These are phyloP conservation scores for Colletotrichum sp. DNA, from an alignment of 2,329 filamentous ascomycete genomes.

Conservation along the genomic window DNA sequence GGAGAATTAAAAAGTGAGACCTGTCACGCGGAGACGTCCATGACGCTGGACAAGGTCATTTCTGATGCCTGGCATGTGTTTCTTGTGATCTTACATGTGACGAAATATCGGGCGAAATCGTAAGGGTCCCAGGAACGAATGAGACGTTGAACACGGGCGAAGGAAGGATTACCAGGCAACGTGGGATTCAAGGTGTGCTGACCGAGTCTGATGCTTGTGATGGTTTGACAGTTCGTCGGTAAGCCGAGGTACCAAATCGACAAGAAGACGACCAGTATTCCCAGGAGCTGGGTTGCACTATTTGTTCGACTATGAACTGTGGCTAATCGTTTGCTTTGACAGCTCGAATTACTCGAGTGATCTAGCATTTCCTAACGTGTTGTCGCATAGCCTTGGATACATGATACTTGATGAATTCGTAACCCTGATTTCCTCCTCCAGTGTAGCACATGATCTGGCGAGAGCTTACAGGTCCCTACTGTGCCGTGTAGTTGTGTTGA, in stretches of 20 bases:
- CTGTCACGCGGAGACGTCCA: not conserved
- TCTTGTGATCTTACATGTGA: not conserved
- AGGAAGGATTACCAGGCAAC: not conserved
- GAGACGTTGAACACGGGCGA: not conserved
- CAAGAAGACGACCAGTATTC: not conserved
- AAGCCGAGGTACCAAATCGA: not conserved
- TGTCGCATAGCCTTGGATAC: not conserved
- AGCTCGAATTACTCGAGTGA: not conserved
- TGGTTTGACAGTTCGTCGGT: rapidly evolving
- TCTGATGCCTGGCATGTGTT: not conserved
- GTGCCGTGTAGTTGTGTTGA: not conserved
- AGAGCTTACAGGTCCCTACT: not conserved
- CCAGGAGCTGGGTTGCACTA: not conserved
- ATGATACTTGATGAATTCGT: not conserved
- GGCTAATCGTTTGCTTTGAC: rapidly evolving
- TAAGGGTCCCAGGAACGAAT: not conserved
- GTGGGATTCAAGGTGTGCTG: not conserved
- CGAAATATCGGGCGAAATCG: not conserved
- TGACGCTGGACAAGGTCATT: not conserved
- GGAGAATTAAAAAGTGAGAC: not conserved
- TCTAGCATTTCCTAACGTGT: not conserved
- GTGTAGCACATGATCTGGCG: not conserved
- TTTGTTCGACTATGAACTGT: not conserved
- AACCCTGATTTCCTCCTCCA: not conserved
- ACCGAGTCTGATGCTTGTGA: not conserved